Conservation (phyloP, 1,139 yeast genomes). For the Trichomonascaceae sp. region DNA sequence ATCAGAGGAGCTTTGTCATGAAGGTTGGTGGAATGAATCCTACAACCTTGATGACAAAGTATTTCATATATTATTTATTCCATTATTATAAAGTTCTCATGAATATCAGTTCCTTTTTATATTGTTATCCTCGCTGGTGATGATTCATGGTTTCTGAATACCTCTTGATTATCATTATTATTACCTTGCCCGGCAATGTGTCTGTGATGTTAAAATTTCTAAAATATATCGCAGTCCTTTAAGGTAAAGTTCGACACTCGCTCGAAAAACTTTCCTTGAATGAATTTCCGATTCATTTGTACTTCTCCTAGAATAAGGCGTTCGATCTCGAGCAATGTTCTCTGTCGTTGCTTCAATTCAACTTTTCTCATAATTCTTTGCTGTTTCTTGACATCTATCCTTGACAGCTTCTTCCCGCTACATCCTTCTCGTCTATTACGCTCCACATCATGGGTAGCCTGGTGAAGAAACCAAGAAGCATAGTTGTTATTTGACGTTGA, state of each 20-base stretch:
- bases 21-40: background rate
- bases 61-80: too few relatives aligned
- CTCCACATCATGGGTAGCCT: slow-evolving; percentile 20
- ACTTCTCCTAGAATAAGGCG: slow-evolving; percentile 16
- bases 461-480: slow-evolving; percentile 22
- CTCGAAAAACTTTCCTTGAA: slow-evolving; percentile 14
- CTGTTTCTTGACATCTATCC: slow-evolving; percentile 15
- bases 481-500: slow-evolving; percentile 15
- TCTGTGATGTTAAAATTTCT: background rate
- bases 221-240: background rate
- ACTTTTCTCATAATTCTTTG: slow-evolving; percentile 9
- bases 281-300: slow-evolving; percentile 14
- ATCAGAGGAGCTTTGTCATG: slow-evolving; percentile 13
- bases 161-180: background rate
- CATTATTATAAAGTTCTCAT: background rate
- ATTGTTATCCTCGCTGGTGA: background rate
- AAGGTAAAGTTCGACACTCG: slow-evolving; percentile 12
- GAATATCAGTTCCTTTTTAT: background rate
- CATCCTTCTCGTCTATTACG: slow-evolving; percentile 19
- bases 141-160: background rate
- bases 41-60: background rate
- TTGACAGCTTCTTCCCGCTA: slow-evolving; percentile 20
- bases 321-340: slow-evolving; percentile 14
- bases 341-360: slow-evolving; percentile 13
- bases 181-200: background rate